Percentiles rank a stretch among this genome's conserved stretches.
phyloP scores from a whole-genome alignment of 2,329 filamentous ascomycete genomes.

The Endocalyx cinctus region DNA sequence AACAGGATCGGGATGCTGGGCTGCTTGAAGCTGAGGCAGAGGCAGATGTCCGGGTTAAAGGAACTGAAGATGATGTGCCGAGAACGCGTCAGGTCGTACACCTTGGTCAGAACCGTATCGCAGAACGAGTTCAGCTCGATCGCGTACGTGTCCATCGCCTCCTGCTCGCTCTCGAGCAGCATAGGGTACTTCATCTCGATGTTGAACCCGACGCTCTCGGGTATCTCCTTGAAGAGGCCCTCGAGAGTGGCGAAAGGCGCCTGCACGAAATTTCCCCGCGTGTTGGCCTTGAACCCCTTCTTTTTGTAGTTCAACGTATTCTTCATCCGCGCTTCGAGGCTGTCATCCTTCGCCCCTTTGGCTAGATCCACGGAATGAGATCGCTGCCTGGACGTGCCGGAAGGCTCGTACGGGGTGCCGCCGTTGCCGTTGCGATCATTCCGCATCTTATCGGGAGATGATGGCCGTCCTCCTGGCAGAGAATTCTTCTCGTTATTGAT shows the following conservation, averaged over 20 bases:
- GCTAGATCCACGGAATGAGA: constrained; percentile 53
- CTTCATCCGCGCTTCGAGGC: constrained; percentile 81
- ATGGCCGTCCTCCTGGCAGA: constrained; percentile 27
- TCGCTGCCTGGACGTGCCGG: constrained; percentile 41
- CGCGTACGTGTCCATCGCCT: constrained; percentile 94
- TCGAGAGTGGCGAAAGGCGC: constrained; percentile 93
- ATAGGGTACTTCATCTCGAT: constrained; percentile 99
- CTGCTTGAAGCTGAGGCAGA: constrained; percentile 93
- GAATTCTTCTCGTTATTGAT: constrained; percentile 61
- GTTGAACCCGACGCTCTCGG: constrained; percentile 85
- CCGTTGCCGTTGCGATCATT: constrained; percentile 22
- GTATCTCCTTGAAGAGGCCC: constrained; percentile 83
- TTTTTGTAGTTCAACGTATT: constrained; percentile 92
- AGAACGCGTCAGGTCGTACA: constrained; percentile 77
- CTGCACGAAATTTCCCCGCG: constrained; percentile 89
- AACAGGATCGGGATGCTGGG: constrained; percentile 95
- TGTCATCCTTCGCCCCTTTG: constrained; percentile 32
- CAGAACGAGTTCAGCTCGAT: constrained; percentile 96
- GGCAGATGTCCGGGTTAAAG: constrained; percentile 95
- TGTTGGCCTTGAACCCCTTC: constrained; percentile 95
- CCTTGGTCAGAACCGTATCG: constrained; percentile 83
- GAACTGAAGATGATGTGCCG: constrained; percentile 96
- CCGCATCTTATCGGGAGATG: constrained; percentile 19
- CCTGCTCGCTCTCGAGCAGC: constrained; percentile 90
- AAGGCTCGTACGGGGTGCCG: too few species aligned